Evolutionary conservation across 2,329 filamentous ascomycete species (phyloP), one percentile per base, ranked within the genome.

Genomic region (Phialemonium atrogriseum): DNA sequence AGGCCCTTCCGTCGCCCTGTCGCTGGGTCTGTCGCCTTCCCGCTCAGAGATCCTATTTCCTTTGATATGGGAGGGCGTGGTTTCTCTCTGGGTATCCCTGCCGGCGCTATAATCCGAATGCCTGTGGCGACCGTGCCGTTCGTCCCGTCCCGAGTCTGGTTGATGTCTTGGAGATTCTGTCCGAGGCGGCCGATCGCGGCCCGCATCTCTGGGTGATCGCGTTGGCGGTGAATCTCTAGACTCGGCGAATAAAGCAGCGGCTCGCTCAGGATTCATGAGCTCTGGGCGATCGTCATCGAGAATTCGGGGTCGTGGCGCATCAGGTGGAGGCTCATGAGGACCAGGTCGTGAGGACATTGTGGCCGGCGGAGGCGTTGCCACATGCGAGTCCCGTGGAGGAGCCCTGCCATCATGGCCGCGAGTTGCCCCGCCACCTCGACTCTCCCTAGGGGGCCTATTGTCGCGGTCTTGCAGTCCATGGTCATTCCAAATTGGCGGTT

Each of bases 271-370:
- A 22, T 72, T 71, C 33, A 71, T 50, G 9, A 58, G 47, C 4
- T 63, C 59, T 4, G 56, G 37, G 12, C 53, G 50, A 19, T 62
- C 57, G 23, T 56, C 45, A 1, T 58, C 57, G 31, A 73, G 62
- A 5, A 70, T 52, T 7, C 68, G 62, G 18, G 70, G 31, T 73
- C 68, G 2, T 72, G 70, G 38, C 75, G n/a, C n/a, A n/a, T n/a
- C 74, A 44, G 75, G 68, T 7, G 58, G 55, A 7, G 68, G 67
- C 9, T 69, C 71, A 12, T 55, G 49, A 3, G 44, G 10, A 8
- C 54, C 49, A 4, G 40, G 35, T 18, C 52, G 47, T 5, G 43
- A 41, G 23, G 51, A 48, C 21, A 52, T 42, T 2, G 47, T 39
- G 22, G 55, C 41, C 9, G 54, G 42, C 10, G 58, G 47, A n/a